These are phyloP conservation scores for Cystofilobasidium macerans DNA, from an alignment of 768 basidiomycete species.

Conservation along the genomic window DNA sequence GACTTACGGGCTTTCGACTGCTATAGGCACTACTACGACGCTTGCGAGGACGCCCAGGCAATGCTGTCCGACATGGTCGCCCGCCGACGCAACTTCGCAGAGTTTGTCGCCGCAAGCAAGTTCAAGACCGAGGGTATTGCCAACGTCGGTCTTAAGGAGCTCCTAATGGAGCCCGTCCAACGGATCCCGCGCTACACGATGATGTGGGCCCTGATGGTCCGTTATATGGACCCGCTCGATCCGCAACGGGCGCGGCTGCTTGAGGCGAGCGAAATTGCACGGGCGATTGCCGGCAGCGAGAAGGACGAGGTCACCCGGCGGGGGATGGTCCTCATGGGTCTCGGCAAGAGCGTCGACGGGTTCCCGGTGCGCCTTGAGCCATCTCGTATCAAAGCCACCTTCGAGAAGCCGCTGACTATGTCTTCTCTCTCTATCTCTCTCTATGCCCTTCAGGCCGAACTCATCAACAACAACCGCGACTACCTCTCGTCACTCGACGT, in stretches of 20 bases:
- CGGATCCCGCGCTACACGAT: slow-evolving; percentile 89
- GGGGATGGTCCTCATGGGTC: slow-evolving; percentile 63
- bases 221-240: slow-evolving; percentile 69
- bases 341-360: slow-evolving; percentile 57
- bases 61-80: slow-evolving; percentile 74
- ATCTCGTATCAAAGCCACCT: no score
- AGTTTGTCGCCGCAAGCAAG: slow-evolving; percentile 66
- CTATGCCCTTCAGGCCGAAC: slow-evolving; percentile 46
- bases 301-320: slow-evolving; percentile 83
- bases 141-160: slow-evolving; percentile 24
- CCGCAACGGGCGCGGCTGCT: slow-evolving; percentile 63
- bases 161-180: slow-evolving; percentile 80
- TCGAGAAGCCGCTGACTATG: no score
- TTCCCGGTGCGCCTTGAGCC: slow-evolving; percentile 55
- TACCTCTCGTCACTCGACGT: slow-evolving; percentile 91
- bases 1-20: slow-evolving; percentile 74
- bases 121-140: slow-evolving; percentile 42
- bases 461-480: slow-evolving; percentile 78
- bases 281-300: slow-evolving; percentile 81
- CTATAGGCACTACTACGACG: slow-evolving; percentile 81
- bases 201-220: slow-evolving; percentile 82
- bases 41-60: slow-evolving; percentile 80
- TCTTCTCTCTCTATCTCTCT: no score
- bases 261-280: slow-evolving; percentile 77
- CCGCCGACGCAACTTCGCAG: slow-evolving; percentile 66